These are phyloP conservation scores for Nicotiana tomentosiformis DNA, from an alignment of 257 asterid genomes.

Conservation along the genomic window DNA sequence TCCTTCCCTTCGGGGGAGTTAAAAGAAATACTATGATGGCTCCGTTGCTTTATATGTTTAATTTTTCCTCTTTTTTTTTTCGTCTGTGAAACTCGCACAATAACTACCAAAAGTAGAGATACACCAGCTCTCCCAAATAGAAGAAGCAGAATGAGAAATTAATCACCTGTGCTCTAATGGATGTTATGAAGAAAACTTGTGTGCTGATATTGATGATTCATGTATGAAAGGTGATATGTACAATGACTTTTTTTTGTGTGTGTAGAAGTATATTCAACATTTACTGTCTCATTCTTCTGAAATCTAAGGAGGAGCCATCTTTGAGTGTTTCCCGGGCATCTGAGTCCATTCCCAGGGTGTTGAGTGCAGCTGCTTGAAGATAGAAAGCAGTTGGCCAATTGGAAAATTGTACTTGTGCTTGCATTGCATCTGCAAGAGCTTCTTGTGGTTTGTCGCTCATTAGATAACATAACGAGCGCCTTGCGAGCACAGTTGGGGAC, in stretches of 20 bases:
- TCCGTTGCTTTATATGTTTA: too few relatives aligned
- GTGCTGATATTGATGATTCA: not conserved
- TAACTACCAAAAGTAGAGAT: conserved; percentile 3
- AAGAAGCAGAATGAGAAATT: not conserved
- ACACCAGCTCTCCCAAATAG: not conserved
- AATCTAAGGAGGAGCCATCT: conserved; percentile 35
- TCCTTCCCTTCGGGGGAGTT: too few relatives aligned
- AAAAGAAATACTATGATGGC: too few relatives aligned
- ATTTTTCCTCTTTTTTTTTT: too few relatives aligned
- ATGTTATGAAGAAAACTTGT: not conserved
- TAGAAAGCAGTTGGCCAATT: conserved; percentile 42
- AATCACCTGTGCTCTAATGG: not conserved
- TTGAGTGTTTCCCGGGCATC: conserved; percentile 36
- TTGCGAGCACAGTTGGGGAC: conserved; percentile 42
- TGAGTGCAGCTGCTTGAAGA: conserved; percentile 48
- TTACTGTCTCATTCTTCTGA: conserved; percentile 18
- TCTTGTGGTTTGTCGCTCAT: conserved; percentile 32
- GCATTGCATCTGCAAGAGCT: conserved; percentile 52
- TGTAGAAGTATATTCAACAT: not conserved
- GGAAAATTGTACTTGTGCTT: conserved; percentile 40
- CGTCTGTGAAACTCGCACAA: not conserved
- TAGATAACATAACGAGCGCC: conserved; percentile 42
- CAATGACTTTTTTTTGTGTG: not conserved
- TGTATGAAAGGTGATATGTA: not conserved
- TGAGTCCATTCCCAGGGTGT: conserved; percentile 37